These are phyloP conservation scores for Backusella australiensis DNA, from an alignment of 192 early-diverging fungal species.

Conservation along the genomic window DNA sequence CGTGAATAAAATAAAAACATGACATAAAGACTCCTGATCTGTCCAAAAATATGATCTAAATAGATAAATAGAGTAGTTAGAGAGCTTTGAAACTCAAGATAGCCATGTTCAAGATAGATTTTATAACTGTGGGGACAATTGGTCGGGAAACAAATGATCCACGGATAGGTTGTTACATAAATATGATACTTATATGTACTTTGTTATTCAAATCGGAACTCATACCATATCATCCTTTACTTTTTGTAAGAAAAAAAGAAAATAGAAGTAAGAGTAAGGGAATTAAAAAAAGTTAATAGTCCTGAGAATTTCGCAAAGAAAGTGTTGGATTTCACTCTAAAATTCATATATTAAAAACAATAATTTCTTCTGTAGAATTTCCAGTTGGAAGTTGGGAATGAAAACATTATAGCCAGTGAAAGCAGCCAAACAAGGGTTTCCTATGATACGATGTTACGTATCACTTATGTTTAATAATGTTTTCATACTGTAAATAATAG, in stretches of 20 bases:
- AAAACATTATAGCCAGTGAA: neutral
- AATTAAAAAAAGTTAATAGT: neutral
- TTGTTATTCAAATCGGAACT: neutral
- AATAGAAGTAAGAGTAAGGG: neutral
- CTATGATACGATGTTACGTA: neutral
- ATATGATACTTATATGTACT: neutral
- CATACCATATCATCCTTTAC: neutral
- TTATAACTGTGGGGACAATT: neutral
- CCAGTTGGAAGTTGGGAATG: constrained; percentile 3
- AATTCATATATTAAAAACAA: neutral
- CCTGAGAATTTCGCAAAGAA: neutral
- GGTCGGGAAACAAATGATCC: constrained; percentile 4
- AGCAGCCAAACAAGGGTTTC: neutral
- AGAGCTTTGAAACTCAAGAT: neutral
- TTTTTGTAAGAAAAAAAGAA: neutral
- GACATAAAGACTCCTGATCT: neutral
- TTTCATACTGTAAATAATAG: neutral
- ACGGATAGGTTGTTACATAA: neutral
- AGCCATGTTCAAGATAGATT: neutral
- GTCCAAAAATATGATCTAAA: neutral
- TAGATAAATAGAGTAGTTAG: neutral
- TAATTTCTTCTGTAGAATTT: neutral
- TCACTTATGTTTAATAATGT: neutral
- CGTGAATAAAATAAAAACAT: neutral
- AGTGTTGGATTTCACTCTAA: neutral